Conservation (phyloP, 352 stramenopile species). For the Pythium brachiatum region DNA sequence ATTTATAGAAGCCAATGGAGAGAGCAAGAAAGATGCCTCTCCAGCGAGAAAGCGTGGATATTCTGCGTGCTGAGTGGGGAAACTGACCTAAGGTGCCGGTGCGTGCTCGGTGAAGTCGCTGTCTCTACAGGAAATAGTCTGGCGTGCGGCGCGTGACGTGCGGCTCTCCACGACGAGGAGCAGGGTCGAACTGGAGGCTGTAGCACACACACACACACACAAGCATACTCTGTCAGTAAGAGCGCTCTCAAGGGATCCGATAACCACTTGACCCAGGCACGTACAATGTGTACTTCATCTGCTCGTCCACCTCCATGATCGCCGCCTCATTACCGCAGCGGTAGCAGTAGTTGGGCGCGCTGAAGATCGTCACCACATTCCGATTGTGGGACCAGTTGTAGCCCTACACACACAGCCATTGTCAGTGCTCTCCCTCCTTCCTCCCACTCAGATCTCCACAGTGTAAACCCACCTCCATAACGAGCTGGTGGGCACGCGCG, state of each 20-base stretch:
- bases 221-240: conserved; percentile 4
- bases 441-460: not conserved
- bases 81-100: not conserved
- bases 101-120: too few species aligned
- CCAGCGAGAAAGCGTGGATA: not conserved
- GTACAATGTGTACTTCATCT: conserved; percentile 96
- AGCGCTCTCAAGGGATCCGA: conserved; percentile 6
- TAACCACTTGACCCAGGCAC: too few species aligned
- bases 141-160: conserved; percentile 92
- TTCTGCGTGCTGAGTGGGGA: not conserved
- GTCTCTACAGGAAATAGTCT: conserved; percentile 93
- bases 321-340: conserved; percentile 97
- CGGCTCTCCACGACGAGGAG: conserved; percentile 90
- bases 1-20: conserved; percentile 21
- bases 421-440: not conserved
- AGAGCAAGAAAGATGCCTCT: not conserved
- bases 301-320: conserved; percentile 96
- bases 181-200: conserved; percentile 95
- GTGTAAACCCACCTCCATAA: conserved; percentile 89
- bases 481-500: conserved; percentile 92
- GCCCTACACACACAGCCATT: conserved; percentile 29
- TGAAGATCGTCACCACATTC: conserved; percentile 99
- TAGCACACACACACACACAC: conserved; percentile 2
- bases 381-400: conserved; percentile 96
- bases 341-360: conserved; percentile 99